Evolutionary conservation across 805 yeast genomes (phyloP).

Genomic region (Suhomyces xylopsoci): DNA sequence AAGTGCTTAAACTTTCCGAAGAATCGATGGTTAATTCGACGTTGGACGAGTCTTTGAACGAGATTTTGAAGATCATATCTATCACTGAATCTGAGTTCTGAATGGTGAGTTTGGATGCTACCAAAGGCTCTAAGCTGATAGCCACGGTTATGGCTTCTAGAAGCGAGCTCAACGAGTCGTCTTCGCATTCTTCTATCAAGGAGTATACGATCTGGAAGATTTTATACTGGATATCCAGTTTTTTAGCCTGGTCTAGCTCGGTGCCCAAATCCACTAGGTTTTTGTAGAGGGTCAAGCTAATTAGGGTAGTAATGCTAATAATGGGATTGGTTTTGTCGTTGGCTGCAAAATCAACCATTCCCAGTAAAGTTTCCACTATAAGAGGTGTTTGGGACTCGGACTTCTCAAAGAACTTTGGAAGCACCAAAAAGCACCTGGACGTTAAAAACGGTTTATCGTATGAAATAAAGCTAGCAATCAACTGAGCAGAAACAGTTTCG

Average conservation of each 20-base stretch:
- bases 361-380: slow-evolving; percentile 29
- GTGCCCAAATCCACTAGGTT: slow-evolving; percentile 21
- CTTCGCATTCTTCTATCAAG: slow-evolving; percentile 62
- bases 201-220: slow-evolving; percentile 39
- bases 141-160: slow-evolving; percentile 66
- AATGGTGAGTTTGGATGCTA: slow-evolving; percentile 20
- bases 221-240: slow-evolving; percentile 26
- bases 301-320: slow-evolving; percentile 37
- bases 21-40: slow-evolving; percentile 65
- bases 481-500: slow-evolving; percentile 4
- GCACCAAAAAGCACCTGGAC: slow-evolving; percentile 46
- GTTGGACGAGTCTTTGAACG: slow-evolving; percentile 73
- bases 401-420: slow-evolving; percentile 59
- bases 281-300: slow-evolving; percentile 52
- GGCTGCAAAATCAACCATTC: slow-evolving; percentile 25
- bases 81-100: slow-evolving; percentile 35
- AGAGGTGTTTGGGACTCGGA: slow-evolving; percentile 34
- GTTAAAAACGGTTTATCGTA: slow-evolving; percentile 35
- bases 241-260: slow-evolving; percentile 6
- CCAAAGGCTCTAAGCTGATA: slow-evolving; percentile 36
- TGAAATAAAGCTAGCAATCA: slow-evolving; percentile 6
- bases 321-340: slow-evolving; percentile 13
- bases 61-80: slow-evolving; percentile 57
- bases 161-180: slow-evolving; percentile 73
- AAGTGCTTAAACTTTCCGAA: slow-evolving; percentile 61